These are phyloP conservation scores for Aspergillus sp. DNA, from an alignment of 2,329 filamentous ascomycete species.

Conservation along the genomic window DNA sequence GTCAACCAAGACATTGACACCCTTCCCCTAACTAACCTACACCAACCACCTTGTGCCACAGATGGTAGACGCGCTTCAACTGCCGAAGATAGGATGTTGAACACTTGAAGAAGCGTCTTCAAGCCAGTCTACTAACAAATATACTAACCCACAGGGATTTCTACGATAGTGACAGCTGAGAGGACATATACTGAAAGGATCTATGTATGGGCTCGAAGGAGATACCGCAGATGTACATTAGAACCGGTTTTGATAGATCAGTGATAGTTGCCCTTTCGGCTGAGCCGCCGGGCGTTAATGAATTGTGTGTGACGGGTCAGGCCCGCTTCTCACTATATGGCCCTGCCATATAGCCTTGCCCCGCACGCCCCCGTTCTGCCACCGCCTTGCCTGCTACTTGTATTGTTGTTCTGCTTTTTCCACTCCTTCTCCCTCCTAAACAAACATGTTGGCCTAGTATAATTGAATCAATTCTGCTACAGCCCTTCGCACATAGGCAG, in stretches of 20 bases:
- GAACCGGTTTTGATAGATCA: background rate
- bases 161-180: too few species aligned
- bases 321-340: too few species aligned
- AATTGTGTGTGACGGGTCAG: background rate
- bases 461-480: too few species aligned
- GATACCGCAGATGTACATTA: background rate
- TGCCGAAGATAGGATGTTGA: constrained; percentile 36
- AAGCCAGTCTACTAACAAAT: constrained; percentile 30
- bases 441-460: too few species aligned
- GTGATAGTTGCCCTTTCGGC: background rate
- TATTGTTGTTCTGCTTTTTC: too few species aligned
- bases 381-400: too few species aligned
- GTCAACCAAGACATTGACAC: constrained; percentile 11
- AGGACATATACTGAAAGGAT: constrained; percentile 19
- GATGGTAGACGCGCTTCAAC: constrained; percentile 33
- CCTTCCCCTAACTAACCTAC: constrained; percentile 10
- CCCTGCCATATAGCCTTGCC: too few species aligned
- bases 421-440: too few species aligned
- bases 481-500: too few species aligned
- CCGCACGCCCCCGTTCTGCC: too few species aligned
- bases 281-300: background rate
- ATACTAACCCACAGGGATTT: constrained; percentile 30
- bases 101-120: constrained; percentile 36
- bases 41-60: constrained; percentile 25
- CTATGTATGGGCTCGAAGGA: constrained; percentile 22